Evolutionary conservation across 371 early-diverging fungal species (phyloP), one percentile per base, ranked within the genome.

Genomic region (Gilbertella persicaria): DNA sequence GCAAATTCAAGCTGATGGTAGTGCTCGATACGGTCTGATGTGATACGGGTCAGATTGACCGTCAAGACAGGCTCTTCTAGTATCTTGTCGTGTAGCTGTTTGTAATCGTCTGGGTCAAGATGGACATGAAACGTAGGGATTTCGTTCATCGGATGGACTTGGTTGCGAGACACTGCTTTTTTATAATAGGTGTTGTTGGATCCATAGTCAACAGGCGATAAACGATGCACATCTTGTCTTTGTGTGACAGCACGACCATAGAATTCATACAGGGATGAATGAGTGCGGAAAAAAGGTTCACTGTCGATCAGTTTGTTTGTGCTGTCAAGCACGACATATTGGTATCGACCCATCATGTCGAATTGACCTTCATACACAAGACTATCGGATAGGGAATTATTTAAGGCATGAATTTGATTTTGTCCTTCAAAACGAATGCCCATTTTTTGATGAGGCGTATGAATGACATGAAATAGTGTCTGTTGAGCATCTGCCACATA

Each of bases 1-100:
- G 49, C 45, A 30, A 61, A 25, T 8, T 55, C 42, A 36, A 55
- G 49, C 13, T 68, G 46, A 17, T 45, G 8, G 20, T 54, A 59
- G 4, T 37, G 26, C 10, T 52, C 42, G 0, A 60, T 5, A 4
- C 23, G 21, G 3, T 25, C 21, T 5, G 50, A 30, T 4, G 24
- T 65, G 19, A 71, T 65, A n/a, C 63, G 67, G 20, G 70, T 58
- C 35, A 73, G 26, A 25, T 64, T 67, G 30, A 50, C 66, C 16
- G 23, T 53, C 25, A 69, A 61, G 0, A 56, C 45, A 38, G 64
- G 30, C n/a, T 64, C 60, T 17, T 71, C 58, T 24, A 67, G 20
- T 12, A 69, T 47, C 14, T 59, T 55, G 2, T 60, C 62, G n/a
- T 50, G 45, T n/a, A 73, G 28, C 6, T 43, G 30, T 8, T 42